Evolutionary conservation across 2,329 filamentous ascomycete genomes (phyloP).

Genomic region (Blastomyces percursus): DNA sequence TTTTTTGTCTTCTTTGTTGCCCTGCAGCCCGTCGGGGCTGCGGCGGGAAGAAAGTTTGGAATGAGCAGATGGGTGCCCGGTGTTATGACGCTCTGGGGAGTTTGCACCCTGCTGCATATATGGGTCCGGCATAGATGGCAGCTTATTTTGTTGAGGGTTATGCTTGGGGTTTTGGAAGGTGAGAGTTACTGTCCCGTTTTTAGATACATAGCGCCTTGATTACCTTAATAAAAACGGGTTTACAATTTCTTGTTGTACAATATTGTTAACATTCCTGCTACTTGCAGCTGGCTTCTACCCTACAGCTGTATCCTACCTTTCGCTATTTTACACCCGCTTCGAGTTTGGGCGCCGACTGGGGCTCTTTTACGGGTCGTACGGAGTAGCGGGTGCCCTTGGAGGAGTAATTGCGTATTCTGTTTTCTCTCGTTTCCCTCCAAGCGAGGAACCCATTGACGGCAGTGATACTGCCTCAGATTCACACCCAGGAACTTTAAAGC

Average conservation of each 20-base stretch:
- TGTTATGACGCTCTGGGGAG: constrained; percentile 46
- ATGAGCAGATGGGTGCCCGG: constrained; percentile 47
- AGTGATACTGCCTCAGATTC: constrained; percentile 25
- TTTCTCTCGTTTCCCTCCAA: constrained; percentile 28
- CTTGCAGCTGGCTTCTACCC: constrained; percentile 46
- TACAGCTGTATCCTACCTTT: constrained; percentile 48
- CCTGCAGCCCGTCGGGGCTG: constrained; percentile 45
- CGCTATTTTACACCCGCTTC: constrained; percentile 48
- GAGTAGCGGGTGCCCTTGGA: constrained; percentile 47
- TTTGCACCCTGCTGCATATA: constrained; percentile 39
- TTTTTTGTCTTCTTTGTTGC: constrained; percentile 52
- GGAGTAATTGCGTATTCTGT: constrained; percentile 43
- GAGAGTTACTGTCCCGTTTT: constrained; percentile 6
- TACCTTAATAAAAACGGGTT: neutral
- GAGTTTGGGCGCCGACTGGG: constrained; percentile 46
- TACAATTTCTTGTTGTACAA: constrained; percentile 2
- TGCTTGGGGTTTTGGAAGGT: constrained; percentile 40
- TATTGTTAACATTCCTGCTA: constrained; percentile 15
- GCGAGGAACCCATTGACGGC: constrained; percentile 2
- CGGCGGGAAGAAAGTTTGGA: constrained; percentile 29
- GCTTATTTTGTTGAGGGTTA: constrained; percentile 35
- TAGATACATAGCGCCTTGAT: neutral
- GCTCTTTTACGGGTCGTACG: constrained; percentile 48
- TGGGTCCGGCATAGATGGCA: constrained; percentile 39
- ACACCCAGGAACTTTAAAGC: constrained; percentile 28